Conservation (phyloP, 805 yeast genomes). For the Yamadazyma olivae region DNA sequence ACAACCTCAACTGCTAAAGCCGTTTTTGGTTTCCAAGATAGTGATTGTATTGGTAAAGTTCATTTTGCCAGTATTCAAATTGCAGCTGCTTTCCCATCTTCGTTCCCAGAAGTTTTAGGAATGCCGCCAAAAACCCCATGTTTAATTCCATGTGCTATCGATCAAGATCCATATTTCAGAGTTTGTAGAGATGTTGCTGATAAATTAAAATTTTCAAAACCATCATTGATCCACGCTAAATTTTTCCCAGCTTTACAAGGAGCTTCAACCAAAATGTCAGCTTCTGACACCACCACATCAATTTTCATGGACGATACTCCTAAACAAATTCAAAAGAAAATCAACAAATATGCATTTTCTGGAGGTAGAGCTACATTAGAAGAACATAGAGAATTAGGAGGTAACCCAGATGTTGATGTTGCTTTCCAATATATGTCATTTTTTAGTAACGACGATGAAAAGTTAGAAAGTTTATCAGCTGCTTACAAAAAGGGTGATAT, state of each 20-base stretch:
- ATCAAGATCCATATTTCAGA: constrained; percentile 97
- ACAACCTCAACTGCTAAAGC: constrained; percentile 97
- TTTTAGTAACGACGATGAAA: constrained; percentile 85
- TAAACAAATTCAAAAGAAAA: constrained; percentile 87
- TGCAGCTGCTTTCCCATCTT: constrained; percentile 92
- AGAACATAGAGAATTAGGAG: constrained; percentile 88
- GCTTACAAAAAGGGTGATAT: constrained; percentile 77
- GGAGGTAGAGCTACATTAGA: constrained; percentile 89
- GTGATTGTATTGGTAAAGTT: constrained; percentile 89
- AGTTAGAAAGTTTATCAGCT: constrained; percentile 57
- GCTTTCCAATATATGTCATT: constrained; percentile 90
- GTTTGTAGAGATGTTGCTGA: constrained; percentile 97
- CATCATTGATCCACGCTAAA: constrained; percentile 87
- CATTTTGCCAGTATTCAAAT: constrained; percentile 97
- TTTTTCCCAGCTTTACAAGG: constrained; percentile 99
- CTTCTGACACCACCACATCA: constrained; percentile 85
- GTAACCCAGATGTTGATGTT: constrained; percentile 93
- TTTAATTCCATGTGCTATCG: constrained; percentile 97
- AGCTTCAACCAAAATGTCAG: constrained; percentile 94
- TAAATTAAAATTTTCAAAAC: constrained; percentile 85
- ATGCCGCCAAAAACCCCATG: constrained; percentile 89
- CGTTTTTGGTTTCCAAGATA: constrained; percentile 93
- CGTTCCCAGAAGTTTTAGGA: constrained; percentile 91
- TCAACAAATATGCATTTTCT: constrained; percentile 93
- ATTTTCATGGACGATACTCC: constrained; percentile 95